These are phyloP conservation scores for Psidium guajava DNA, from an alignment of 345 rosid species.

Conservation along the genomic window DNA sequence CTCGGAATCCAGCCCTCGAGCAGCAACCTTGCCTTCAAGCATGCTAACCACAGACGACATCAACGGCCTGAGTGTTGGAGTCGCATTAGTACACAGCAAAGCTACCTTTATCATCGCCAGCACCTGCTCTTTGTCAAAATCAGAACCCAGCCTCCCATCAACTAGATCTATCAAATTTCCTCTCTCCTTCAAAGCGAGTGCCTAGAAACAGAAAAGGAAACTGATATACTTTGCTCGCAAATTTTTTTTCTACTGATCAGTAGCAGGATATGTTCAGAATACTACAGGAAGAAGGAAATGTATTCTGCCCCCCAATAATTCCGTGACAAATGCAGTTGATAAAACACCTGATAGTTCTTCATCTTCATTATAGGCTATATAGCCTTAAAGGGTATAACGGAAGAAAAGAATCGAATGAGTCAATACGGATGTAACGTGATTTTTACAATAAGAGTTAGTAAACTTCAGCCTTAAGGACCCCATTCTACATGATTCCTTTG, in stretches of 20 bases:
- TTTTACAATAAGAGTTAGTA: background rate
- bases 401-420: background rate
- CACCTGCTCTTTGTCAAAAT: too few species aligned
- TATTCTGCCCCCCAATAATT: background rate
- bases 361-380: background rate
- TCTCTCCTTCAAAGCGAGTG: conserved; percentile 3
- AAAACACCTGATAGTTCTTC: background rate
- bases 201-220: background rate
- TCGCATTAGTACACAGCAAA: too few species aligned
- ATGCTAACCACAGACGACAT: too few species aligned
- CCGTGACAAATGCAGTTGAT: background rate
- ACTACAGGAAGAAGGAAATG: background rate
- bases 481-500: too few species aligned
- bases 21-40: too few species aligned
- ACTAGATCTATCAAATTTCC: background rate
- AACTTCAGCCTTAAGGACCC: background rate
- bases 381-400: too few species aligned
- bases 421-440: background rate
- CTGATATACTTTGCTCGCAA: background rate
- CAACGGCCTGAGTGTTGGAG: too few species aligned
- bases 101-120: too few species aligned
- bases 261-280: background rate
- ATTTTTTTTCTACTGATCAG: background rate
- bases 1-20: too few species aligned
- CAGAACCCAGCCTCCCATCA: too few species aligned